Conservation (phyloP, 768 basidiomycete species). For the Rhizopogon vesiculosus region DNA sequence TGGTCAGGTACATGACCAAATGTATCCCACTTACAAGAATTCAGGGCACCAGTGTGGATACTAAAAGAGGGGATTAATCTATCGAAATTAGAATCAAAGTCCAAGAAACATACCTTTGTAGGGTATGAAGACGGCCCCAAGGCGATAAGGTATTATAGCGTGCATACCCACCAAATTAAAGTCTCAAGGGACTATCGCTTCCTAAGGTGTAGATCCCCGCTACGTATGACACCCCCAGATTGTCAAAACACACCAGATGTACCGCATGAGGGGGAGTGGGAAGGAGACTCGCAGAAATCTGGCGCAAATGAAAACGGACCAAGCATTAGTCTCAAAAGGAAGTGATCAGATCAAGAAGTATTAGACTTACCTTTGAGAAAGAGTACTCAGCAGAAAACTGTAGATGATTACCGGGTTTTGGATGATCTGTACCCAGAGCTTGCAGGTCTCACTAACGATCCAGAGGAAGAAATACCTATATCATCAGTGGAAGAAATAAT, state of each 20-base stretch:
- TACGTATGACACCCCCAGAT: background rate
- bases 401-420: background rate
- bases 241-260: background rate
- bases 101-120: conserved; percentile 9
- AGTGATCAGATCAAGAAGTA: too few relatives aligned
- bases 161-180: background rate
- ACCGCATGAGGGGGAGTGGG: background rate
- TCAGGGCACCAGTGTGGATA: conserved; percentile 9
- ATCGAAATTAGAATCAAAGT: conserved; percentile 11
- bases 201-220: background rate
- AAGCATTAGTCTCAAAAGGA: too few relatives aligned
- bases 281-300: too few relatives aligned
- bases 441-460: background rate
- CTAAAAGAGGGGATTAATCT: conserved; percentile 4
- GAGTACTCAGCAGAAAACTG: background rate
- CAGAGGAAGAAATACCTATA: background rate
- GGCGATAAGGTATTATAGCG: conserved; percentile 10
- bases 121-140: conserved; percentile 8
- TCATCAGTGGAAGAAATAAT: background rate
- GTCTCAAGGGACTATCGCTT: background rate
- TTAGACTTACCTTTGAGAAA: background rate
- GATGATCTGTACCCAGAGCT: background rate
- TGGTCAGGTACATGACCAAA: conserved; percentile 17
- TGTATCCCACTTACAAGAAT: conserved; percentile 24
- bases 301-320: too few relatives aligned